phyloP scores from a whole-genome alignment of 495 filamentous ascomycete species.

The Penicillium macrosclerotiorum region DNA sequence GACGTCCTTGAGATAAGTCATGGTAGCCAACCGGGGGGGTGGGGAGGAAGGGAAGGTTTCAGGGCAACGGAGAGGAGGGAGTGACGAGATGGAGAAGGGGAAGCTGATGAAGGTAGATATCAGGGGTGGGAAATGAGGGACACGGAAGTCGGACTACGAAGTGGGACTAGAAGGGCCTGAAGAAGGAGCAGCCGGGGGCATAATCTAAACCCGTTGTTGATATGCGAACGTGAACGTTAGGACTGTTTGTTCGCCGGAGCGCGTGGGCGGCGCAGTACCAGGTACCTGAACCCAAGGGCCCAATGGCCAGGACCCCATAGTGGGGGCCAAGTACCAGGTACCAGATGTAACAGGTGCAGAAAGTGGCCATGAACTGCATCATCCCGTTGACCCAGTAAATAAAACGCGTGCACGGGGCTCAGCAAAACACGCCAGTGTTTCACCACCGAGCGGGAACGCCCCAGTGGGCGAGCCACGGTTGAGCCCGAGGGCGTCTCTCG shows the following conservation, averaged over 20 bases:
- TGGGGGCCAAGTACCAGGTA: too few relatives aligned
- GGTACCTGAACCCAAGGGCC: too few relatives aligned
- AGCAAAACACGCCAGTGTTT: slow-evolving; percentile 45
- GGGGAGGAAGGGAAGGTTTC: slow-evolving; percentile 6
- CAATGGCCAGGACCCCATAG: too few relatives aligned
- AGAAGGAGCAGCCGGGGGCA: too few relatives aligned
- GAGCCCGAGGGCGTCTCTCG: slow-evolving; percentile 24
- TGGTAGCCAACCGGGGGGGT: slow-evolving; percentile 15
- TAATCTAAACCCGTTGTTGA: too few relatives aligned
- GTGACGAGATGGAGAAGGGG: slow-evolving; percentile 2
- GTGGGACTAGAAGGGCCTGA: background rate
- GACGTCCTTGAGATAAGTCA: slow-evolving; percentile 59
- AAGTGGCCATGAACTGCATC: too few relatives aligned
- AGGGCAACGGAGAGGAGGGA: slow-evolving; percentile 5
- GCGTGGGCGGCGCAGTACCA: too few relatives aligned
- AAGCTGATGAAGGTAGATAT: too few relatives aligned
- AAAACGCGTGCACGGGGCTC: slow-evolving; percentile 22
- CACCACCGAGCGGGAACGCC: slow-evolving; percentile 21
- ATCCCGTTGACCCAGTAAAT: too few relatives aligned
- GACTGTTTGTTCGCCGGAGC: background rate
- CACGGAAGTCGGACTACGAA: background rate
- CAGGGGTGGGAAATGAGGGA: slow-evolving; percentile 9
- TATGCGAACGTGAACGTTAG: too few relatives aligned
- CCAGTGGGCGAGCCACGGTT: slow-evolving; percentile 10
- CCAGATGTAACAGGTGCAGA: too few relatives aligned